Conservation (phyloP, 1,284 basidiomycete genomes). For the Pseudozyma sp. region DNA sequence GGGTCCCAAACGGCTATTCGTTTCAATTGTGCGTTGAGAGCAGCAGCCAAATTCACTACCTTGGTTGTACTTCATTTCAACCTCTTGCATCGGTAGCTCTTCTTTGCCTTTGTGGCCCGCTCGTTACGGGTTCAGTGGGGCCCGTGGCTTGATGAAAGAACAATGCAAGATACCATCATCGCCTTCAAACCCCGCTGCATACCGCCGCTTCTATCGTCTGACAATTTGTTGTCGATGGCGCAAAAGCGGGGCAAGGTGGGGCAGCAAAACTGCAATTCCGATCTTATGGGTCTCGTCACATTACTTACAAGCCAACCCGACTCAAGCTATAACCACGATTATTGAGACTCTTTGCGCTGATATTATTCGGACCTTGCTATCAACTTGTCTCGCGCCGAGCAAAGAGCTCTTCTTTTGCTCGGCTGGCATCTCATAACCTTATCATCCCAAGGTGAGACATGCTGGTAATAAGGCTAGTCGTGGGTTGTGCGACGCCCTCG, state of each 20-base stretch:
- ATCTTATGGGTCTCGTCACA: no score
- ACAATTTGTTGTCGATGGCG: no score
- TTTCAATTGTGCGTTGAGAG: neutral
- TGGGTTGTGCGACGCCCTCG: neutral
- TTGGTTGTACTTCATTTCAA: neutral
- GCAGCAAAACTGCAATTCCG: no score
- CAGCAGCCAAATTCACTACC: neutral
- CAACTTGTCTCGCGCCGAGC: no score
- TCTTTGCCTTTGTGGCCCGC: no score
- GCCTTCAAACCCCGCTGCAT: neutral
- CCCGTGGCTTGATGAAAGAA: neutral
- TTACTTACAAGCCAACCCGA: no score
- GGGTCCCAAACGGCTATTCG: no score
- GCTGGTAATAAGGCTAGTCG: neutral
- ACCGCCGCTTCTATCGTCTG: no score
- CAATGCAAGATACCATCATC: constrained; percentile 11
- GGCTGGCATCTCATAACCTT: neutral
- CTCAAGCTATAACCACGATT: neutral
- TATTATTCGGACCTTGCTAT: no score
- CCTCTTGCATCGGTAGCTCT: neutral
- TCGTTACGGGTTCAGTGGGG: no score
- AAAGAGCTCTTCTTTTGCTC: neutral
- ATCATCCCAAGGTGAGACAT: neutral
- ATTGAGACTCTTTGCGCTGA: no score
- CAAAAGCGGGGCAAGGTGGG: no score